Conservation (phyloP, 495 filamentous ascomycete species). For the Pseudomonodictys pantanalensis region DNA sequence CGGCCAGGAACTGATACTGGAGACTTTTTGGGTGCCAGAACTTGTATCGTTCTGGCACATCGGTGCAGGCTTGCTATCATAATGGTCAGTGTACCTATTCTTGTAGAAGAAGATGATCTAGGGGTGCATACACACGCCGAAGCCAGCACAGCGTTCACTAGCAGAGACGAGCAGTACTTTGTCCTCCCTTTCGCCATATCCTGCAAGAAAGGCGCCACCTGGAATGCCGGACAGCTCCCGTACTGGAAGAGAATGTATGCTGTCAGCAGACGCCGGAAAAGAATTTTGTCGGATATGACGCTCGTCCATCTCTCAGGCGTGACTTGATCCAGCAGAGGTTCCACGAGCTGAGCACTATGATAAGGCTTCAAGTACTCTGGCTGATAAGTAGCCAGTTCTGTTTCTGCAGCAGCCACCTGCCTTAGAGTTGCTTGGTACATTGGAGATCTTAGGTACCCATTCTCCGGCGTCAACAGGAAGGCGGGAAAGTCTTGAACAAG, state of each 20-base stretch:
- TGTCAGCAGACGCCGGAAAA: too few relatives aligned
- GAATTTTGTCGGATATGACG: too few relatives aligned
- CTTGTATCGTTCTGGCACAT: too few relatives aligned
- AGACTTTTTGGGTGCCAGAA: too few relatives aligned
- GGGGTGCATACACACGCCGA: background rate
- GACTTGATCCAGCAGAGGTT: too few relatives aligned
- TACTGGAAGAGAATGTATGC: background rate
- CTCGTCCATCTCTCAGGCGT: too few relatives aligned
- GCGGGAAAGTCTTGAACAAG: background rate
- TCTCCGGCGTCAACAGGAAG: background rate
- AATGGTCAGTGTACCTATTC: too few relatives aligned
- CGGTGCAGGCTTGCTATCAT: too few relatives aligned
- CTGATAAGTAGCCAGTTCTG: background rate
- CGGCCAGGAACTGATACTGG: too few relatives aligned
- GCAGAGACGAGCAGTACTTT: background rate
- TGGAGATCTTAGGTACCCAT: background rate
- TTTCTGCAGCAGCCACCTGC: background rate
- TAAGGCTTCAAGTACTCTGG: background rate
- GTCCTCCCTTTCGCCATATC: background rate
- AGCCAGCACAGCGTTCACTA: background rate
- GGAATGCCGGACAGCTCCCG: background rate
- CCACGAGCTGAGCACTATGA: background rate
- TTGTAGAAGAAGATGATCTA: too few relatives aligned
- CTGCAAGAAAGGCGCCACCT: background rate
- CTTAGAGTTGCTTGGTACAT: background rate